Evolutionary conservation across 208 protist genomes (phyloP).

Genomic region (Spongospora subterranea): DNA sequence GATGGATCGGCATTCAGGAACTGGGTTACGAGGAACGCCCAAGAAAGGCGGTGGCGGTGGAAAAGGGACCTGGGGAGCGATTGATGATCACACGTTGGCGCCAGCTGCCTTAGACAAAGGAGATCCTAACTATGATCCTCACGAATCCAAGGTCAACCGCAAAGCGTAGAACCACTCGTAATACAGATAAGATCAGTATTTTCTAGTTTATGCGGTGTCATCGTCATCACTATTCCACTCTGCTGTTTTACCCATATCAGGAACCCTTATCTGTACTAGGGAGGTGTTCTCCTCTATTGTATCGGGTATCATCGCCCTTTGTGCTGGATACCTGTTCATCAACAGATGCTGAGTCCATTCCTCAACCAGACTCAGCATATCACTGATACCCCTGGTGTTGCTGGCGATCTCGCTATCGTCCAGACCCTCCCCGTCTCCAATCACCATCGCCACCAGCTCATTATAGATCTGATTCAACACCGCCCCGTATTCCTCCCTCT

Average conservation of each 20-base stretch:
- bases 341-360: too few species aligned
- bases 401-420: too few species aligned
- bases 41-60: slow-evolving; percentile 45
- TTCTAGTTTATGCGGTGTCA: not conserved
- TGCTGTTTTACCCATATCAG: not conserved
- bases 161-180: too few species aligned
- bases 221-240: not conserved
- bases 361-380: too few species aligned
- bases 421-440: too few species aligned
- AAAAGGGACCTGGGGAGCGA: slow-evolving; percentile 23
- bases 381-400: too few species aligned
- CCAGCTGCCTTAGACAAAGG: slow-evolving; percentile 28
- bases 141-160: not conserved
- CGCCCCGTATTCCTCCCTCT: not conserved
- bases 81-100: not conserved
- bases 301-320: too few species aligned
- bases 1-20: slow-evolving; percentile 28
- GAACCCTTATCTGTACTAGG: not conserved
- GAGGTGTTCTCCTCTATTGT: too few species aligned
- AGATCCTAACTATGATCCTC: slow-evolving; percentile 45
- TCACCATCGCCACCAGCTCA: too few species aligned
- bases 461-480: too few species aligned
- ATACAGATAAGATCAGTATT: slow-evolving; percentile 3
- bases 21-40: not conserved
- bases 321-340: too few species aligned